These are phyloP conservation scores for Cymodocea nodosa DNA, from an alignment of 116 monocot genomes.

Conservation along the genomic window DNA sequence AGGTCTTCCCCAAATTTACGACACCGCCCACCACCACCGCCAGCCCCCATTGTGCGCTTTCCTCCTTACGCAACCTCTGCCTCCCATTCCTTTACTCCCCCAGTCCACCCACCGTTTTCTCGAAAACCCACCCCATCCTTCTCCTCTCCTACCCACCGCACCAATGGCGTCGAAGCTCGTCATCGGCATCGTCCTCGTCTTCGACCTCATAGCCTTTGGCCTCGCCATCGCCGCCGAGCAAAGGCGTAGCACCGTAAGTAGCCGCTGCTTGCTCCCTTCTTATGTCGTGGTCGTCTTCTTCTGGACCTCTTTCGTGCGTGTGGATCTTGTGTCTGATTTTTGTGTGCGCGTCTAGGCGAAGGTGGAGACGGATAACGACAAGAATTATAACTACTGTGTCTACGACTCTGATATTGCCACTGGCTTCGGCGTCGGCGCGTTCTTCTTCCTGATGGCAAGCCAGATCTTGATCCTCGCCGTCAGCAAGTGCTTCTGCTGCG, in stretches of 20 bases:
- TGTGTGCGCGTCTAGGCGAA: conserved; percentile 26
- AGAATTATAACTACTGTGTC: conserved; percentile 83
- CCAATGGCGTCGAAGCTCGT: conserved; percentile 48
- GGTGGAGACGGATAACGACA: conserved; percentile 33
- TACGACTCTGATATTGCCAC: conserved; percentile 95
- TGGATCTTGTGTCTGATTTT: background rate
- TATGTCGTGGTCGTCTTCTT: background rate
- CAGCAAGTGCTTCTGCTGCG: conserved; percentile 94
- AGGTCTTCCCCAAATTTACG: too few relatives aligned
- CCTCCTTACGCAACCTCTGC: too few relatives aligned
- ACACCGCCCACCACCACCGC: too few relatives aligned
- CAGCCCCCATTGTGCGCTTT: too few relatives aligned
- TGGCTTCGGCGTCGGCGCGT: conserved; percentile 75
- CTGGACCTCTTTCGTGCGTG: background rate
- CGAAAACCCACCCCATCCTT: background rate
- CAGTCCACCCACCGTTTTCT: background rate
- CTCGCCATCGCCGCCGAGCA: conserved; percentile 76
- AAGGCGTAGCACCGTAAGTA: conserved; percentile 49
- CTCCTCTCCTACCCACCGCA: background rate
- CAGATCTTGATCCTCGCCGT: conserved; percentile 60
- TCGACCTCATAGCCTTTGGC: conserved; percentile 65
- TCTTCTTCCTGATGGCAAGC: conserved; percentile 56
- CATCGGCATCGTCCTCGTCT: conserved; percentile 32
- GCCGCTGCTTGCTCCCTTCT: background rate
- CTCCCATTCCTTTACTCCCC: background rate